These are phyloP conservation scores for Sarocladiaceae sp. DNA, from an alignment of 2,329 filamentous ascomycete species.

Conservation along the genomic window DNA sequence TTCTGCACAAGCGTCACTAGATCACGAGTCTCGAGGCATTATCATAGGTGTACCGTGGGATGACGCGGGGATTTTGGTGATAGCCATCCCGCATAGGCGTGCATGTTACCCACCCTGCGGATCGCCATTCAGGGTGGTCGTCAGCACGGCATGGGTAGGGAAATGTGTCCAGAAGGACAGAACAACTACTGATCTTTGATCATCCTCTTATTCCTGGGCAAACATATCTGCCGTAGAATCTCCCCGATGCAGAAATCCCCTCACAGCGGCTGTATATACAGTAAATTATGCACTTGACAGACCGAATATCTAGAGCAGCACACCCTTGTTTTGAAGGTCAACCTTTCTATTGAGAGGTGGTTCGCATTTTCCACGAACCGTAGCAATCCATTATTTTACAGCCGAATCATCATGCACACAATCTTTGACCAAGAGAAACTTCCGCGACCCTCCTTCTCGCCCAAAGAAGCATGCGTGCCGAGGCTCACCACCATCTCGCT, in stretches of 20 bases:
- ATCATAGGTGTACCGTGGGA: too few species aligned
- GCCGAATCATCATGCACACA: background rate
- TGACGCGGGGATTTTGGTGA: too few species aligned
- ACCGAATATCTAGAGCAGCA: background rate
- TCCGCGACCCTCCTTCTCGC: background rate
- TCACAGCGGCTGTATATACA: background rate
- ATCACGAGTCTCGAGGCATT: too few species aligned
- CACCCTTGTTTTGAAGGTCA: background rate
- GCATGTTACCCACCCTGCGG: background rate
- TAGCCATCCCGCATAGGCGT: too few species aligned
- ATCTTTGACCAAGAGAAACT: background rate
- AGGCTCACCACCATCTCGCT: background rate
- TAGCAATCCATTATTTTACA: background rate
- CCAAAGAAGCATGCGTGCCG: constrained; percentile 6
- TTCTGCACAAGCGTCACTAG: too few species aligned
- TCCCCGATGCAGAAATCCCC: background rate
- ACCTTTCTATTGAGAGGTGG: background rate
- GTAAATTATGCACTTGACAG: background rate
- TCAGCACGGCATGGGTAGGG: too few species aligned
- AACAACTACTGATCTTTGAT: background rate
- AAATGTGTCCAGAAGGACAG: background rate
- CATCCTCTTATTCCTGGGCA: background rate
- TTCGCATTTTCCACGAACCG: constrained; percentile 7
- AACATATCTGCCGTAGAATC: constrained; percentile 3
- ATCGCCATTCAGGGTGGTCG: background rate